Evolutionary conservation across 257 asterid species (phyloP).

Genomic region (Scutellaria baicalensis): DNA sequence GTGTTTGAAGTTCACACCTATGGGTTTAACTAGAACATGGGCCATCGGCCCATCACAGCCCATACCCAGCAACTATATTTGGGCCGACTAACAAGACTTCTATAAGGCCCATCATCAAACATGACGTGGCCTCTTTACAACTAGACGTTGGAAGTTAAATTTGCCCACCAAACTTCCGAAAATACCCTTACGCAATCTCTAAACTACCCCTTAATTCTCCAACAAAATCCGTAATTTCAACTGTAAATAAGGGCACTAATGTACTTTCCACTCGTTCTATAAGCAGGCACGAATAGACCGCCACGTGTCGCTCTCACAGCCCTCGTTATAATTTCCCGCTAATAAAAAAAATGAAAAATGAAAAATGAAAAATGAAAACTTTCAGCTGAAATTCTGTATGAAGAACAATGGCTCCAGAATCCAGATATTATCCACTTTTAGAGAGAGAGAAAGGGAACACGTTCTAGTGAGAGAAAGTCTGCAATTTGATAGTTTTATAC

Average conservation of each 20-base stretch:
- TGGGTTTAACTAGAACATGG: too few relatives aligned
- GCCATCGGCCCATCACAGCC: too few relatives aligned
- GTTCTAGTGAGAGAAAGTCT: conserved; percentile 17
- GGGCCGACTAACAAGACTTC: not conserved
- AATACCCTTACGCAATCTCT: not conserved
- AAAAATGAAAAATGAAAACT: not conserved
- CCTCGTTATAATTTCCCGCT: conserved; percentile 36
- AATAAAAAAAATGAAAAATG: not conserved
- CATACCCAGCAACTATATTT: not conserved
- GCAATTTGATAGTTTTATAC: not conserved
- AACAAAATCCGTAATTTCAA: not conserved
- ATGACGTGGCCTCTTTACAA: not conserved
- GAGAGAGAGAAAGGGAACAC: conserved; percentile 17
- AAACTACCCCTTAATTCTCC: not conserved
- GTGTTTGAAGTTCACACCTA: too few relatives aligned
- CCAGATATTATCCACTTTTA: conserved; percentile 28
- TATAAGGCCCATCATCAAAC: not conserved
- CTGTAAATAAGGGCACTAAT: not conserved
- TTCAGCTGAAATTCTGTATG: conserved; percentile 17
- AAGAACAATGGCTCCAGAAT: conserved; percentile 10
- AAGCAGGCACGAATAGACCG: not conserved
- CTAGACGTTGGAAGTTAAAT: not conserved
- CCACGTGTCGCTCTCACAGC: conserved; percentile 41
- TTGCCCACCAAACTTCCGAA: not conserved
- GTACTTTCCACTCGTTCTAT: not conserved